Conservation (phyloP, 805 yeast species). For the Cyberlindnera mississippiensis region DNA sequence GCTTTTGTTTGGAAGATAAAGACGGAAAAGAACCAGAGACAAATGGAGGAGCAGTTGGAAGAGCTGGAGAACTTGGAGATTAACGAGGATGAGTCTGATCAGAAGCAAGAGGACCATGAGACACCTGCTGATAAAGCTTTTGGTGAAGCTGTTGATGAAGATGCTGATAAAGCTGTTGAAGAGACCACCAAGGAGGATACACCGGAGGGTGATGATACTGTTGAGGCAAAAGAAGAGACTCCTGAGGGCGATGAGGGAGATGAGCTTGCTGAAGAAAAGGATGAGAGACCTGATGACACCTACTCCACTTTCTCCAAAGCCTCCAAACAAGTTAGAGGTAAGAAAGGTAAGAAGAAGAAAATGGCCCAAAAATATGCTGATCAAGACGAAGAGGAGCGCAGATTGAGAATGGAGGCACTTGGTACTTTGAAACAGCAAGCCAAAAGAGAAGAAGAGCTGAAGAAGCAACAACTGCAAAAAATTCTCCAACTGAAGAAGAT, state of each 20-base stretch:
- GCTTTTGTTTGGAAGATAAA: conserved; percentile 75
- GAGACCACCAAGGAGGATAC: conserved; percentile 9
- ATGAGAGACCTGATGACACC: conserved; percentile 8
- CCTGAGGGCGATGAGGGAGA: conserved; percentile 8
- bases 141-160: too few relatives aligned
- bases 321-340: conserved; percentile 64
- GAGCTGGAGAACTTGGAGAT: conserved; percentile 20
- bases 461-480: conserved; percentile 32
- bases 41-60: conserved; percentile 28
- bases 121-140: too few relatives aligned
- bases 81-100: conserved; percentile 10
- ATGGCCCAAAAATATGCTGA: conserved; percentile 79
- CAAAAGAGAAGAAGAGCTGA: conserved; percentile 33
- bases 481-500: conserved; percentile 32
- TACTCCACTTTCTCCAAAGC: conserved; percentile 5
- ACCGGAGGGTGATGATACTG: conserved; percentile 12
- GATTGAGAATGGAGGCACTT: conserved; percentile 68
- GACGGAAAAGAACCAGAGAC: conserved; percentile 44
- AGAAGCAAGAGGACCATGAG: conserved; percentile 5
- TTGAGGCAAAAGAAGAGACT: conserved; percentile 1
- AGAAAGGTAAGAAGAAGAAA: conserved; percentile 78
- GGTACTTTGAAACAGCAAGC: conserved; percentile 71
- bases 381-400: conserved; percentile 88
- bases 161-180: too few relatives aligned
- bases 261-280: conserved; percentile 9